A percentile compares a stretch with the other conserved stretches of the same genome.
These are phyloP conservation scores for Mortierella sp. DNA, from an alignment of 371 early-diverging fungal species.

Conservation along the genomic window DNA sequence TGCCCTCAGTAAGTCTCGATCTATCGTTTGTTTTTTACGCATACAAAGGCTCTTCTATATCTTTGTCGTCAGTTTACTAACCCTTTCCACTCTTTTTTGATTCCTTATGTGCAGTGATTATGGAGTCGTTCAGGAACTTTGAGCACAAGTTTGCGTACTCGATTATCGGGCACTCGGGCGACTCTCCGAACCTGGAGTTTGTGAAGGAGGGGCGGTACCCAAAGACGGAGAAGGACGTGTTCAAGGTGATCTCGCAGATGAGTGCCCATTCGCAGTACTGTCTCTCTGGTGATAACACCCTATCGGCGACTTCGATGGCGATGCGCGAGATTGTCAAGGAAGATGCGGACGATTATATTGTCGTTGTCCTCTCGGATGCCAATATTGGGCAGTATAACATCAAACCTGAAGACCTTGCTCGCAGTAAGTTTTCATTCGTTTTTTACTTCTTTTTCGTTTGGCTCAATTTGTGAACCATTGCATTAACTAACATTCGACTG, in stretches of 20 bases:
- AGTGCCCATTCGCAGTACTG: conserved; percentile 77
- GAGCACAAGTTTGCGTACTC: conserved; percentile 87
- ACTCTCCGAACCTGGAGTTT: conserved; percentile 82
- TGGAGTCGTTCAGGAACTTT: conserved; percentile 88
- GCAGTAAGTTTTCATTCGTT: conserved; percentile 69
- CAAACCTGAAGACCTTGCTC: conserved; percentile 77
- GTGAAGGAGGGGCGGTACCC: conserved; percentile 79
- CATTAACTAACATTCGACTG: no score
- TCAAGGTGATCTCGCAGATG: conserved; percentile 76
- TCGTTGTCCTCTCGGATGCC: conserved; percentile 87
- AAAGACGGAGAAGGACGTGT: conserved; percentile 82
- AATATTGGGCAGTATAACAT: conserved; percentile 88
- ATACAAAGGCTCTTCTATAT: no score
- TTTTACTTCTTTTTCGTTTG: conserved; percentile 32
- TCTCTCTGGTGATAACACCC: conserved; percentile 84
- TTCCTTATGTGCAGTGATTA: conserved; percentile 63
- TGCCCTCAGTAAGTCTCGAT: conserved; percentile 71
- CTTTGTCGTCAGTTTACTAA: background rate
- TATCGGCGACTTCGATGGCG: conserved; percentile 77
- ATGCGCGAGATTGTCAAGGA: conserved; percentile 80
- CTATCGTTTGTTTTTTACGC: background rate
- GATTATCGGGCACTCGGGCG: conserved; percentile 86
- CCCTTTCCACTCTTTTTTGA: background rate
- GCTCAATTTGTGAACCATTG: background rate
- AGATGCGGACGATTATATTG: conserved; percentile 86